Base-by-base conservation (phyloP, 2,329 filamentous ascomycete genomes). In the Exophiala mesophila region DNA sequence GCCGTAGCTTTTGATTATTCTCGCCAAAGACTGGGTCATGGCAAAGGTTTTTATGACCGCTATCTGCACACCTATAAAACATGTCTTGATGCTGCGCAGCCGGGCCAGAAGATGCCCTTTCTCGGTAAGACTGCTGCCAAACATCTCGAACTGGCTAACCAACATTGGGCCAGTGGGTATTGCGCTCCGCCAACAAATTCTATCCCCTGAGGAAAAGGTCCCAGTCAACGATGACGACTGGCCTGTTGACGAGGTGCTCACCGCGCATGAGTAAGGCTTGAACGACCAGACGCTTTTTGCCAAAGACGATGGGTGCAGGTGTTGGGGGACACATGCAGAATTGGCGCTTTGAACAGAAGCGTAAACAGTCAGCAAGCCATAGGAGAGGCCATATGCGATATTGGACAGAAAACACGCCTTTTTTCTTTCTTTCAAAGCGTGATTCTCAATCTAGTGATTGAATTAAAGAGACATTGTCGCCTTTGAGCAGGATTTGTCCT, bases 21-120 rank as follows among this genome's bases (percentile, higher is more conserved):
- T 9, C 76, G 92, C 47, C 78, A 83, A 54, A 77, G 92, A 55
- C 74, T 97, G 15, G 92, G 92, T 29, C 92, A 98, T 64, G 92
- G 92, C 43, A 94, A 88, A 64, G 92, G 92, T 21, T 98, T 94
- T 68, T 98, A 98, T 71, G 92, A 98, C 69, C 85, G 82, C 63
- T 98, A 95, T 64, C 68, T 98, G 60, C 78, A 83, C 58, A 79
- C 83, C 55, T 94, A 89, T 74, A 63, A 64, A 53, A 58, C 57
- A 62, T 63, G 64, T 56, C 55, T 56, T 33, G 57, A 49, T 52
- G 57, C 48, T 53, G 56, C 49, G 52, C 54, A 57, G 57, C 53
- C 51, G 43, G 57, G 52, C 51, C 47, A 56, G 36, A 64, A 62
- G 52, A 77, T 75, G 68, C 77, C 76, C 55, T 72, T 75, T 67